Base-by-base conservation (phyloP, 2,329 filamentous ascomycete genomes). In the Neonectria hederae region DNA sequence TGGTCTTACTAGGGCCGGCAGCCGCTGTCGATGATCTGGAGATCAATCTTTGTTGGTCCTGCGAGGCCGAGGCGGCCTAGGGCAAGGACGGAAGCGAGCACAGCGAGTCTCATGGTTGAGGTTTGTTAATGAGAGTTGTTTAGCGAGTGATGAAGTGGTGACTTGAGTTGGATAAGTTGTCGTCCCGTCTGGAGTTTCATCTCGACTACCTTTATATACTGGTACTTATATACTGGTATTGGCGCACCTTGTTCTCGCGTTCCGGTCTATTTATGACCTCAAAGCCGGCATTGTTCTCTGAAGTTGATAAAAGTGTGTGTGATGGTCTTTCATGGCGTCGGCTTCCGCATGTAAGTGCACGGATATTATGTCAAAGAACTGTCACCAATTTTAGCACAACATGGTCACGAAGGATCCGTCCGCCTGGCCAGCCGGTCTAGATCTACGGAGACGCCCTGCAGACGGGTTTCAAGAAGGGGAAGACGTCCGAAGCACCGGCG, bases 11-110 rank as follows among this genome's bases (percentile, higher is more conserved):
- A 62, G 46, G 69, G 65, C 13, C 9, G 40, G 26, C 65, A 67
- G 40, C 59, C 59, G 42, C 65, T 67, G 35, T 67, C 55, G 24
- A 71, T 28, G 2, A 66, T 32, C 14, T 61, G 46, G 3, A 71
- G 59, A 2, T 62, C 35, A 5, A 63, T 21, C 2, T 51, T 49
- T 3, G 48, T 62, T 22, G 66, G 21, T 21, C 30, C 24, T 55
- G 53, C 26, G 32, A 51, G 19, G 42, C 30, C 21, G 49, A 59
- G 3, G 14, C 32, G 59, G 40, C 54, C 22, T 5, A 65, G 26
- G 1, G 58, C 24, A 0, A 65, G 28, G 17, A 65, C 24, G 13
- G 65, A 56, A 26, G 46, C 21, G 9, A 62, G 10, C 5, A 64
- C 2, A 0, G 51, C 14, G 38, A 60, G 30, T 21, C 67, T 72